Conservation (phyloP, 345 rosid genomes). For the Xanthoceras sorbifolium region DNA sequence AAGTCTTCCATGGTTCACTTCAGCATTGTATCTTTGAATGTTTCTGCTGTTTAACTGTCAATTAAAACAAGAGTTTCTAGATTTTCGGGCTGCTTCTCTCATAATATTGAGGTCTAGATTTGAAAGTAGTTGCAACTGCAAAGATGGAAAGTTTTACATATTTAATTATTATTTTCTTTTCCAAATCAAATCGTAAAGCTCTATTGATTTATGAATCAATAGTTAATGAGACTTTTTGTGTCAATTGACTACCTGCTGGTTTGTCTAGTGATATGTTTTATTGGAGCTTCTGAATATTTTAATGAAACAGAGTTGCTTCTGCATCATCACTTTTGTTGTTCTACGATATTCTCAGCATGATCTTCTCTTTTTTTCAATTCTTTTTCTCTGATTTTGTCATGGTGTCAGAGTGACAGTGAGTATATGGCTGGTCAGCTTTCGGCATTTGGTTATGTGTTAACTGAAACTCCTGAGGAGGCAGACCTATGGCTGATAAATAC, state of each 20-base stretch:
- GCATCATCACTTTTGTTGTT: background rate
- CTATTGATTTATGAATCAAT: background rate
- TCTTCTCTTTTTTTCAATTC: background rate
- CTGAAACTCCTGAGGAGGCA: constrained; percentile 84
- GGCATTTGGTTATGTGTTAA: constrained; percentile 83
- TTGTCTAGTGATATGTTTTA: background rate
- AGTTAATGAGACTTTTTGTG: background rate
- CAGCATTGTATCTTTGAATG: too few species aligned
- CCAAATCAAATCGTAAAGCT: too few species aligned
- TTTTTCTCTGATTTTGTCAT: background rate
- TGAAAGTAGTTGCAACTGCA: background rate
- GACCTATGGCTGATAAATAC: constrained; percentile 96
- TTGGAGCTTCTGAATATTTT: background rate
- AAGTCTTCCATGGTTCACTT: too few species aligned
- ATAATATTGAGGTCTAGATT: background rate
- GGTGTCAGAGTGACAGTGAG: constrained; percentile 92
- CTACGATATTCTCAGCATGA: background rate
- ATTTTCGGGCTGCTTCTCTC: background rate
- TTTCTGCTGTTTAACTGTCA: too few species aligned
- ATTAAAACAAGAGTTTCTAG: background rate
- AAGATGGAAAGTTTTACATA: too few species aligned
- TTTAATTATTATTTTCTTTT: too few species aligned
- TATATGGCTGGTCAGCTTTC: constrained; percentile 99
- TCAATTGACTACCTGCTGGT: background rate
- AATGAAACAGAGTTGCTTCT: background rate